phyloP scores from a whole-genome alignment of 2,329 filamentous ascomycete species.

The Penicillium digitatum region DNA sequence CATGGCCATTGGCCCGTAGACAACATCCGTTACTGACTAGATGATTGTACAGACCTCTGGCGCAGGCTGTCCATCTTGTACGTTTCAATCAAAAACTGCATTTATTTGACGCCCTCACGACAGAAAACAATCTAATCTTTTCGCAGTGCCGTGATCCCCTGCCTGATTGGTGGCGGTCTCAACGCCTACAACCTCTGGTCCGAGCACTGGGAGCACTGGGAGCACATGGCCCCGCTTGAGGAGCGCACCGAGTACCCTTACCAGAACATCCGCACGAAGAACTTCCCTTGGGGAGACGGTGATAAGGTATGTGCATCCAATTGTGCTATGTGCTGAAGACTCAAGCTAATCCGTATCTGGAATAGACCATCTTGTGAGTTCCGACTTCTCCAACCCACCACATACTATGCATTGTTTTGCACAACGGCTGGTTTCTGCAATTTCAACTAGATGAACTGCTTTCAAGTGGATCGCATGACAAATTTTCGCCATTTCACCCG shows the following conservation, averaged over 20 bases:
- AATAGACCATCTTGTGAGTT: conserved; percentile 64
- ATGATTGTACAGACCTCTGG: conserved; percentile 69
- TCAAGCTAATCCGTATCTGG: conserved; percentile 7
- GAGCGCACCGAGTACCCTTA: conserved; percentile 92
- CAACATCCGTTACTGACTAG: conserved; percentile 22
- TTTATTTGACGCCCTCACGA: not conserved
- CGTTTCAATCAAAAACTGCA: conserved; percentile 38
- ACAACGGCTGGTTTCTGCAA: not conserved
- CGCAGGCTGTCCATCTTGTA: conserved; percentile 95
- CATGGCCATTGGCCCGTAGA: not conserved
- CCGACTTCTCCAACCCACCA: not conserved
- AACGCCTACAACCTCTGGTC: conserved; percentile 92
- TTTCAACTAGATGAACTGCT: not conserved
- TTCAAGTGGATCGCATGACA: not conserved
- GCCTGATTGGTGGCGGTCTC: conserved; percentile 64
- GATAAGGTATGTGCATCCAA: conserved; percentile 69
- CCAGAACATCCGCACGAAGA: conserved; percentile 97
- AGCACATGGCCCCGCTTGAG: conserved; percentile 78
- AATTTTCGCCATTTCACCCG: not conserved
- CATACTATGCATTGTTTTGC: not conserved
- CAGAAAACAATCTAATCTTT: not conserved
- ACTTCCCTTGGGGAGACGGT: conserved; percentile 90
- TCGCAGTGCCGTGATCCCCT: conserved; percentile 68
- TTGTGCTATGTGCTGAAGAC: not conserved
- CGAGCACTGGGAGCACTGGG: conserved; percentile 96